Conservation (phyloP, 257 asterid genomes). For the Lithospermum erythrorhizon region DNA sequence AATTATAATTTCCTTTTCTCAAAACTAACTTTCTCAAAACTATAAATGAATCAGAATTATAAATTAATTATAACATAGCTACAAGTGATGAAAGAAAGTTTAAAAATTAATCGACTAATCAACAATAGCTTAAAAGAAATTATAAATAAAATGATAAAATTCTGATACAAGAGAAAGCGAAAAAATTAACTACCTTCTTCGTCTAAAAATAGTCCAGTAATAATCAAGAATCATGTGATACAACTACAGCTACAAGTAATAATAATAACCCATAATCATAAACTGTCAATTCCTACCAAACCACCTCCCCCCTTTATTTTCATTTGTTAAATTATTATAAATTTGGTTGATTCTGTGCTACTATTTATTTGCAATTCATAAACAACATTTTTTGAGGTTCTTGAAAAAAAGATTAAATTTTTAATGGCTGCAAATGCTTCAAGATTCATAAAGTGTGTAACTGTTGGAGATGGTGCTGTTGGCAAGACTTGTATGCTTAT, state of each 20-base stretch:
- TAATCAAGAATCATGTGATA: slow-evolving; percentile 55
- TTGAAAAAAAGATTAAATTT: slow-evolving; percentile 14
- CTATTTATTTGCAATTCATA: slow-evolving; percentile 9
- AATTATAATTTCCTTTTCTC: too few species aligned
- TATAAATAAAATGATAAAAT: too few species aligned
- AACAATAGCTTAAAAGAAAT: too few species aligned
- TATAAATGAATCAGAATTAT: too few species aligned
- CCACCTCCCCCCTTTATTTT: slow-evolving; percentile 21
- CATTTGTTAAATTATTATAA: background rate
- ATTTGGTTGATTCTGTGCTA: slow-evolving; percentile 11
- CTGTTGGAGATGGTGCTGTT: slow-evolving; percentile 99
- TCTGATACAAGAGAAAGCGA: too few species aligned
- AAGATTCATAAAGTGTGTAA: slow-evolving; percentile 94
- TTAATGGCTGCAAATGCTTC: slow-evolving; percentile 76
- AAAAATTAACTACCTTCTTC: too few species aligned
- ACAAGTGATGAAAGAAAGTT: too few species aligned
- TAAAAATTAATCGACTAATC: too few species aligned
- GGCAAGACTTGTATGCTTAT: slow-evolving; percentile 99
- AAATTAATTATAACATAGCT: too few species aligned
- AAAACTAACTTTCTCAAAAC: too few species aligned
- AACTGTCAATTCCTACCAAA: slow-evolving; percentile 13
- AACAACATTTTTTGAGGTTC: slow-evolving; percentile 4
- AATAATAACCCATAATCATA: slow-evolving; percentile 11
- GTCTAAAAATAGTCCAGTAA: too few species aligned
- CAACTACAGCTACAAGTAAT: slow-evolving; percentile 11